Base-by-base conservation (phyloP, 306 rosid species). In the Rubus idaeus region DNA sequence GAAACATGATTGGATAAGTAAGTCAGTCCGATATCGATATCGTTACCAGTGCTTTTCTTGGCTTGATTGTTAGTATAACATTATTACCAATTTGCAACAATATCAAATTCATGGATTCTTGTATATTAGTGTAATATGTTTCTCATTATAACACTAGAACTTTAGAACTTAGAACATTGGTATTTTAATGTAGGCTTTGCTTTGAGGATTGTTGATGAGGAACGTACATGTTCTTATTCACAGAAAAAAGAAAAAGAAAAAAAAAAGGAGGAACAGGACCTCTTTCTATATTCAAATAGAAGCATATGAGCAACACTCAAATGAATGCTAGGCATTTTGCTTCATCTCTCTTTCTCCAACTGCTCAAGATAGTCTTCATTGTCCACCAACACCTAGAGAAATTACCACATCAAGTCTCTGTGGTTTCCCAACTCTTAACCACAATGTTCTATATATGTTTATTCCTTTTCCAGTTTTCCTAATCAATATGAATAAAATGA, bases 341-440 rank as follows among this genome's bases (percentile, higher is more conserved):
- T 52, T n/a, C 35, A 35, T 53, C 49, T 21, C 14, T 73, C n/a
- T 35, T 71, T n/a, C 63, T 75, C 40, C 47, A 53, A 12, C 6
- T 49, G 14, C 6, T 62, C 26, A 16, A 41, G 74, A 20, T 51
- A 76, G 71, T 66, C 65, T 40, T 66, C 45, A 53, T 76, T 52
- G 74, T 76, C 74, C 21, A 67, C 74, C 74, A 76, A 66, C 45
- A 67, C 80, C 80, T 76, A 44, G 2, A 20, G 52, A 73, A 42
- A 46, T 47, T 30, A 52, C 13, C n/a, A 30, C 35, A 30, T 30
- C 35, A 30, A 30, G 35, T 30, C 35, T 30, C 35, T 30, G 35
- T 30, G 35, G 35, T 30, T 30, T 30, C 35, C 35, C 35, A 30
- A 30, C 35, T 30, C 35, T 30, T 30, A 30, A 30, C 12, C 49